Base-by-base conservation (phyloP, 352 stramenopile genomes). In the Phytophthora tentaculata region DNA sequence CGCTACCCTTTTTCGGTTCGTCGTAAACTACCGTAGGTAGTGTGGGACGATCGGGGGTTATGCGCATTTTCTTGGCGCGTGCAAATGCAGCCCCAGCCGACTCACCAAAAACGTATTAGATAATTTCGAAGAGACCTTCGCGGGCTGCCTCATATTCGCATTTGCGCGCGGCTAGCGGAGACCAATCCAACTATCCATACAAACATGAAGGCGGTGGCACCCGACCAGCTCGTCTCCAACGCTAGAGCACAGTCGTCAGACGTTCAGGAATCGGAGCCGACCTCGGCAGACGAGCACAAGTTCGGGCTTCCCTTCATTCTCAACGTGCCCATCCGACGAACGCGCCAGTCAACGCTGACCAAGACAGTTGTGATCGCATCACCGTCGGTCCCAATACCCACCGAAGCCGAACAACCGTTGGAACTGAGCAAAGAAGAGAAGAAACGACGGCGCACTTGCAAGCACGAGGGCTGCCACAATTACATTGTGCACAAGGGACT, bases 401-500 rank as follows among this genome's bases (percentile, higher is more conserved):
- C 1, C 13, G 48, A 12, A 32, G 14, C 17, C 5, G 43, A 52
- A 26, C 14, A 22, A 12, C 35, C 26, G 51, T 0, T 41, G 45
- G 52, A 61, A 10, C 54, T 72, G 22, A 75, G 53, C 3, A 61
- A 69, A 23, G 73, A 79, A 26, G 77, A 78, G 52, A 83, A 80
- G 62, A 80, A 79, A 53, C 65, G 73, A 20, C 63, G 66, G 13
- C 62, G 78, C 10, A 70, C 61, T 20, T 86, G 78, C 59, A 74
- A 66, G 14, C 51, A 73, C 41, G 72, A 82, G 6, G 78, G 76
- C 17, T 83, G 75, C 66, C 60, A 23, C 53, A 83, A 82, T 56
- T 86, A 86, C 64, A 86, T 78, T 37, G 74, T 84, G 35, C 70
- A 83, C 56, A 69, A 71, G 26, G 75, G 77, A 2, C 73, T 81